Conservation (phyloP, 2,329 filamentous ascomycete genomes). For the Fusarium sp. region DNA sequence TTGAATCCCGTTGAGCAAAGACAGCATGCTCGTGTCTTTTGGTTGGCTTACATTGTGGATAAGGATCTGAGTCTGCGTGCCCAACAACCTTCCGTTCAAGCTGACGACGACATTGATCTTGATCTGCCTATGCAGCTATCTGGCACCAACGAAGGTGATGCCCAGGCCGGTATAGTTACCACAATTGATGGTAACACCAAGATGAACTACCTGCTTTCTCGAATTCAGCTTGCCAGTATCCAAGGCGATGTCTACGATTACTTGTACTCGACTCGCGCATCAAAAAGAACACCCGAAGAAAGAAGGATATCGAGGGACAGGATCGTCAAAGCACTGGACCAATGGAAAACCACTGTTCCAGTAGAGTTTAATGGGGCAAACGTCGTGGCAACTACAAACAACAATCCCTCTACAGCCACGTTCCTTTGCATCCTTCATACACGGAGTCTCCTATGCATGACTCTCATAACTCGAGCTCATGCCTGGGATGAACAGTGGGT, state of each 20-base stretch:
- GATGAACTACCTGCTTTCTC: constrained; percentile 7
- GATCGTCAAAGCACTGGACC: not conserved
- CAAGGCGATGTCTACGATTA: constrained; percentile 8
- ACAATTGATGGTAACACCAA: not conserved
- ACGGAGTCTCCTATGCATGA: not conserved
- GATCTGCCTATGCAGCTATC: not conserved
- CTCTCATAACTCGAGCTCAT: not conserved
- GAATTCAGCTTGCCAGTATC: not conserved
- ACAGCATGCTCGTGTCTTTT: constrained; percentile 9
- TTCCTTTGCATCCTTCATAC: constrained; percentile 10
- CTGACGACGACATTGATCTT: constrained; percentile 6
- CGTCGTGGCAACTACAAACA: not conserved
- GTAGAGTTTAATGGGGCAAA: not conserved
- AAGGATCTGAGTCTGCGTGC: constrained; percentile 8
- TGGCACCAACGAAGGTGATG: rapidly evolving
- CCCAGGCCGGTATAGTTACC: not conserved
- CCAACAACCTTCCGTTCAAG: constrained; percentile 8
- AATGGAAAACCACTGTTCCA: not conserved
- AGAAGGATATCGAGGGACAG: not conserved
- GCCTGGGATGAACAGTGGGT: constrained; percentile 14
- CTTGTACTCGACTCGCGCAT: not conserved
- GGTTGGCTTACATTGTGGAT: constrained; percentile 11
- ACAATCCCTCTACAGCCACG: not conserved
- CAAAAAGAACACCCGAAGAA: not conserved
- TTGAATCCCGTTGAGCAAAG: not conserved